Conservation (phyloP, 176 grass and related monocot genomes). For the Alloteropsis semialata region DNA sequence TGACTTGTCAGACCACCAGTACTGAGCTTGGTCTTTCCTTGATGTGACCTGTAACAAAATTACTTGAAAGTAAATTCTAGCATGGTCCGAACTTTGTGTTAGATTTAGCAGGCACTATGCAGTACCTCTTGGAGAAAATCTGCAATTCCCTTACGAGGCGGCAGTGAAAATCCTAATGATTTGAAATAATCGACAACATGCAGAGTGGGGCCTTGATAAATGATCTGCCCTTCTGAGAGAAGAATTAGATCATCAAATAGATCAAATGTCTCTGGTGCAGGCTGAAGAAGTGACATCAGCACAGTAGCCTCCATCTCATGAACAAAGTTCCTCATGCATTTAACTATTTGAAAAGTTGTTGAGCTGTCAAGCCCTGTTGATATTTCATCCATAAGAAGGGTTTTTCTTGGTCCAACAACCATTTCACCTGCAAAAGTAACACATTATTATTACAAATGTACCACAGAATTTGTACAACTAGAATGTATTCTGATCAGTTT, state of each 20-base stretch:
- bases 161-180: slow-evolving; percentile 62
- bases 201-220: slow-evolving; percentile 59
- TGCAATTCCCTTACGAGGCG: slow-evolving; percentile 61
- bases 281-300: slow-evolving; percentile 79
- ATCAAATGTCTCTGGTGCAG: slow-evolving; percentile 79
- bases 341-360: slow-evolving; percentile 82
- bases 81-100: neutral
- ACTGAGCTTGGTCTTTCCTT: slow-evolving; percentile 76
- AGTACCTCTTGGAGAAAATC: slow-evolving; percentile 81
- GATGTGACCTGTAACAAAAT: slow-evolving; percentile 53
- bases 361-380: slow-evolving; percentile 80
- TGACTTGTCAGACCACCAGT: slow-evolving; percentile 63
- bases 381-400: slow-evolving; percentile 88
- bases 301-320: slow-evolving; percentile 82
- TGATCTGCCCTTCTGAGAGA: slow-evolving; percentile 65
- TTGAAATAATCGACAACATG: slow-evolving; percentile 53
- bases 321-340: slow-evolving; percentile 72
- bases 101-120: neutral
- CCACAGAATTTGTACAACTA: neutral
- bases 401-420: slow-evolving; percentile 74
- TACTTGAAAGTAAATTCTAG: slow-evolving; percentile 9
- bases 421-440: slow-evolving; percentile 61
- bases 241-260: slow-evolving; percentile 84
- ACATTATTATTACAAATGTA: neutral
- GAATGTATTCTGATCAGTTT: neutral